Evolutionary conservation across 169 alveolate species (phyloP).

Genomic region (Theileria orientalis): DNA sequence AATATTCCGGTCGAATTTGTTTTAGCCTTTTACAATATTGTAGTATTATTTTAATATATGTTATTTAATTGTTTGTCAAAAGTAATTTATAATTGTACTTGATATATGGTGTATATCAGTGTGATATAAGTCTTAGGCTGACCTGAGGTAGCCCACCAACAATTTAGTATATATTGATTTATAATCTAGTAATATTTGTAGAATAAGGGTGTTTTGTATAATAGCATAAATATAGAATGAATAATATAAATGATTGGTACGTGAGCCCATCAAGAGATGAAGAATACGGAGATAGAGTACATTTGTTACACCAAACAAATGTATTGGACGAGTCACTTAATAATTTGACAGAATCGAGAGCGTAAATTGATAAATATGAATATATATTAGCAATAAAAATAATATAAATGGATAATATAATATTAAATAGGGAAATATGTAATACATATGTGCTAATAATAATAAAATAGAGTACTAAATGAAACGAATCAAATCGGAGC

Average conservation of each 20-base stretch:
- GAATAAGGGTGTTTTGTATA: too few relatives aligned
- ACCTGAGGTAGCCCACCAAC: too few relatives aligned
- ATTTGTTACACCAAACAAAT: slow-evolving; percentile 49
- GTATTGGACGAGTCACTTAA: slow-evolving; percentile 33
- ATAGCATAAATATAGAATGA: background rate
- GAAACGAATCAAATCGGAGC: slow-evolving; percentile 63
- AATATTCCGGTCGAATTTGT: too few relatives aligned
- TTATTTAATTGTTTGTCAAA: too few relatives aligned
- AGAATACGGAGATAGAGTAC: slow-evolving; percentile 52
- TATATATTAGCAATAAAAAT: background rate
- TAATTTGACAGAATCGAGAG: slow-evolving; percentile 48
- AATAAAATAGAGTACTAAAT: slow-evolving; percentile 26
- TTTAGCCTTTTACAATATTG: background rate
- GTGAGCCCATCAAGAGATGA: slow-evolving; percentile 4
- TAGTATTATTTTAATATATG: background rate
- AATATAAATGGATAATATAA: background rate
- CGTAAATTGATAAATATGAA: slow-evolving; percentile 1
- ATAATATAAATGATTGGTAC: slow-evolving; percentile 11
- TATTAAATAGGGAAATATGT: background rate
- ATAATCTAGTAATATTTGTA: too few relatives aligned
- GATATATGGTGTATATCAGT: too few relatives aligned
- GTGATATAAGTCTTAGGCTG: too few relatives aligned
- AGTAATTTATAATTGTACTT: too few relatives aligned
- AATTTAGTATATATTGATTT: too few relatives aligned
- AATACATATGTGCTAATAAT: background rate